These are phyloP conservation scores for Ceriops tagal DNA, from an alignment of 345 rosid genomes.

Conservation along the genomic window DNA sequence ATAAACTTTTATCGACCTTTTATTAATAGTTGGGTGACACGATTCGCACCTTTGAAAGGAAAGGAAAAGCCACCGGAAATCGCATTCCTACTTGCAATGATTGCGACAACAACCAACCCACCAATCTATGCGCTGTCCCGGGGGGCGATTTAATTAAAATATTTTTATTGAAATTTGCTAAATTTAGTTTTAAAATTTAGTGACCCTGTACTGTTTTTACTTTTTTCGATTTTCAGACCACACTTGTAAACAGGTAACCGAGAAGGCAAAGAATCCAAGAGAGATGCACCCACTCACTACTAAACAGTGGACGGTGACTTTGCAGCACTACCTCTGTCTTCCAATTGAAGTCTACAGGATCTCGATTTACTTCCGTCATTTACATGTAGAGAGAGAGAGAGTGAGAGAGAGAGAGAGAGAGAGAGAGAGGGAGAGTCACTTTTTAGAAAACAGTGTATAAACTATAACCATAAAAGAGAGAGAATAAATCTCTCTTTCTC, in stretches of 20 bases:
- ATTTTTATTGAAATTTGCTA: no score
- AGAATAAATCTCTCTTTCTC: slow-evolving; percentile 6
- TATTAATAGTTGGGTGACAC: neutral
- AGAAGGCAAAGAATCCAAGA: no score
- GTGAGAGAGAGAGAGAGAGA: neutral
- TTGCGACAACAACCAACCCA: neutral
- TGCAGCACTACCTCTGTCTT: slow-evolving; percentile 6
- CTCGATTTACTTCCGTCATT: slow-evolving; percentile 4
- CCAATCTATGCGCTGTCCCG: slow-evolving; percentile 13
- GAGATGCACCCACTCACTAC: no score
- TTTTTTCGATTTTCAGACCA: no score
- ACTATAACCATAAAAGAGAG: neutral
- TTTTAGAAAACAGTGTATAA: neutral
- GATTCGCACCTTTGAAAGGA: neutral
- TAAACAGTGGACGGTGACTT: no score
- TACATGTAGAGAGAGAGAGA: slow-evolving; percentile 20
- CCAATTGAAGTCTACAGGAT: slow-evolving; percentile 1
- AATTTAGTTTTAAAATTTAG: no score
- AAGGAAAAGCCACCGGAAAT: no score
- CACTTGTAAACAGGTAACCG: no score
- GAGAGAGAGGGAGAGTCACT: neutral
- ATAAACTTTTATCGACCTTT: no score
- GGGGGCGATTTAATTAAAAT: slow-evolving; percentile 15
- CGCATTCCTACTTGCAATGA: neutral
- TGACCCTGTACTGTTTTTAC: no score